A percentile compares a stretch with the other conserved stretches of the same genome.
Evolutionary conservation across 208 protist species (phyloP).

Genomic region (Novymonas esmeraldas): DNA sequence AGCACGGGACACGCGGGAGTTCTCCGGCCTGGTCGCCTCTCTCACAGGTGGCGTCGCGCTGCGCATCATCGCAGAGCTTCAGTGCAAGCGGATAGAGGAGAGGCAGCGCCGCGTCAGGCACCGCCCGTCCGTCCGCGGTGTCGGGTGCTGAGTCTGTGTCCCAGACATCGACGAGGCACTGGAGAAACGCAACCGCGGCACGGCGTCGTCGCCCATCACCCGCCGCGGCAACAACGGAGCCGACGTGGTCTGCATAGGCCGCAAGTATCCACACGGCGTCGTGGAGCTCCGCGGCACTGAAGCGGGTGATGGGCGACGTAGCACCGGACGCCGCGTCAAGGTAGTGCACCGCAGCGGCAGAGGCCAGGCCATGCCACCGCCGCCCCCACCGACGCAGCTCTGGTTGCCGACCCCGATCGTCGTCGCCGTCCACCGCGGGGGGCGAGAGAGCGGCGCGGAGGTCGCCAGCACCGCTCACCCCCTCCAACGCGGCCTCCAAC

Average conservation of each 20-base stretch:
- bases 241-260: background rate
- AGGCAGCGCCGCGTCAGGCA: too few relatives aligned
- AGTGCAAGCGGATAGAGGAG: too few relatives aligned
- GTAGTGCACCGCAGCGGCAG: conserved; percentile 9
- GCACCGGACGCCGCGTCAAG: background rate
- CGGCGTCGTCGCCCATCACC: background rate
- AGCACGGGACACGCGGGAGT: too few relatives aligned
- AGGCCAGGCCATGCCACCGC: background rate
- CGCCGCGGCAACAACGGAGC: background rate
- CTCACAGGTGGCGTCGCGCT: too few relatives aligned
- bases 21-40: too few relatives aligned
- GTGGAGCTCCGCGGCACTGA: background rate
- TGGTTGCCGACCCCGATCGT: too few relatives aligned
- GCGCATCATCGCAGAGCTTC: too few relatives aligned
- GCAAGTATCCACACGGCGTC: background rate
- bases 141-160: too few relatives aligned
- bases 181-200: background rate
- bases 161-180: too few relatives aligned
- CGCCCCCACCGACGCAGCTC: too few relatives aligned
- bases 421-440: background rate
- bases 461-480: too few relatives aligned
- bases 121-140: too few relatives aligned
- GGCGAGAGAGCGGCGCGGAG: background rate
- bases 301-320: background rate
- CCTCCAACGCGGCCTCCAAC: background rate